phyloP scores from a whole-genome alignment of 202 grass and related monocot genomes.

The Cymbopogon flexuosus region DNA sequence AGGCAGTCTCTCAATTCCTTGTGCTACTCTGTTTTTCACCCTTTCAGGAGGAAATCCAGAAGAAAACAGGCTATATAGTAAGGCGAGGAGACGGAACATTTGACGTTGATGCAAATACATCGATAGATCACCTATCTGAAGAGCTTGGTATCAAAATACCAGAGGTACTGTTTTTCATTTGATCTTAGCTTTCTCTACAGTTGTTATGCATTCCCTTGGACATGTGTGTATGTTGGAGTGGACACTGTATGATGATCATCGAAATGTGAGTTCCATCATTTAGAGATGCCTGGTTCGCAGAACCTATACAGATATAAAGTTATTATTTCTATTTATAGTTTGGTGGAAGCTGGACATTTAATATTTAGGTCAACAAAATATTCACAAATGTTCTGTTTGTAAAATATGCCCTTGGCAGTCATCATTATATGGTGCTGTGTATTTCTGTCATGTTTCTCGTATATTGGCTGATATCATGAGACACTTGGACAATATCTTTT shows the following conservation, averaged over 20 bases:
- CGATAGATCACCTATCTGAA: constrained; percentile 87
- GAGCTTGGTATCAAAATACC: constrained; percentile 94
- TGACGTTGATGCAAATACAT: constrained; percentile 97
- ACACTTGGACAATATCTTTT: constrained; percentile 20
- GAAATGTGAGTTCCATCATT: not conserved
- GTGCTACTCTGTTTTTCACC: not conserved
- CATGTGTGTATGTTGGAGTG: not conserved
- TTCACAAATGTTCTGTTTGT: not conserved
- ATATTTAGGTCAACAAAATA: constrained; percentile 21
- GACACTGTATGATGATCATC: not conserved
- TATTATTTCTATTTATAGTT: not conserved
- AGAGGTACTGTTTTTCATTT: constrained; percentile 55
- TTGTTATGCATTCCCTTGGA: not conserved
- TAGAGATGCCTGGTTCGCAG: not conserved
- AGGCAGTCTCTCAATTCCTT: constrained; percentile 13
- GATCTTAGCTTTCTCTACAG: not conserved
- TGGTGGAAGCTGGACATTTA: not conserved
- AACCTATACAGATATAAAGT: not conserved
- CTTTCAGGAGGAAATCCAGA: constrained; percentile 91
- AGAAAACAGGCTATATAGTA: constrained; percentile 94
- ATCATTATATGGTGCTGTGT: not conserved
- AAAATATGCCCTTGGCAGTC: not conserved
- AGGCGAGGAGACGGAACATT: constrained; percentile 87
- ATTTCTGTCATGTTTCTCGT: constrained; percentile 22
- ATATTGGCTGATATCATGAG: constrained; percentile 17